Conservation (phyloP, 768 basidiomycete species). For the Boletus reticulatus region DNA sequence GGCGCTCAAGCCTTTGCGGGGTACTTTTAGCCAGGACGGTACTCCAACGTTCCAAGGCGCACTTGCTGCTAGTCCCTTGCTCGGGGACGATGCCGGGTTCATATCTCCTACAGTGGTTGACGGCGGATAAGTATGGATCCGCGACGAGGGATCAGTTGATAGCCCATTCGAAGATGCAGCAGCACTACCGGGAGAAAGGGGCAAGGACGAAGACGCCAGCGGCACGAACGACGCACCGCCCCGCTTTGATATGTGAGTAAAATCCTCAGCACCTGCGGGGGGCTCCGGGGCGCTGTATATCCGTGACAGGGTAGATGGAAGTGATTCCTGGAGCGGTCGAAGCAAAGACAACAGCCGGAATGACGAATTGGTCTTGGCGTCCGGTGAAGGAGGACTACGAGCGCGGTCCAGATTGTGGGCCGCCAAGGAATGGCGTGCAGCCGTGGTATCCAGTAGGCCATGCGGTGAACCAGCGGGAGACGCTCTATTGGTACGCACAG, state of each 20-base stretch:
- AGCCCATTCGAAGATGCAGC: constrained; percentile 7
- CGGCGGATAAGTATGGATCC: constrained; percentile 81
- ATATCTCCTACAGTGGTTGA: constrained; percentile 54
- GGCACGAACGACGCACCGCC: constrained; percentile 59
- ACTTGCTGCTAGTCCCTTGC: constrained; percentile 40
- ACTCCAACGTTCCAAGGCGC: constrained; percentile 62
- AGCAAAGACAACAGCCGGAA: constrained; percentile 68
- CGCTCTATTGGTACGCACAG: constrained; percentile 57
- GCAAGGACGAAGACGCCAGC: constrained; percentile 42
- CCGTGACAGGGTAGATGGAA: constrained; percentile 38
- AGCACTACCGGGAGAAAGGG: constrained; percentile 14
- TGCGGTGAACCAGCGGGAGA: constrained; percentile 20
- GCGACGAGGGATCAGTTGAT: constrained; percentile 27
- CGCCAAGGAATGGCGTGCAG: constrained; percentile 32
- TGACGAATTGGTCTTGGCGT: constrained; percentile 38
- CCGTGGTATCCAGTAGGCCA: constrained; percentile 59
- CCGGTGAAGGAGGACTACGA: constrained; percentile 35
- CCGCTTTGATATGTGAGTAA: constrained; percentile 66
- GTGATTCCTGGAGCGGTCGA: constrained; percentile 62
- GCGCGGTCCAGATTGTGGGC: constrained; percentile 39
- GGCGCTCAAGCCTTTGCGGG: constrained; percentile 40
- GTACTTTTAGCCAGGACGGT: constrained; percentile 65
- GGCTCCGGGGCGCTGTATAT: constrained; percentile 32
- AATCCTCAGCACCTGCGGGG: constrained; percentile 52
- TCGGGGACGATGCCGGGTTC: constrained; percentile 34